Base-by-base conservation (phyloP, 495 filamentous ascomycete genomes). In the Echria macrotheca region DNA sequence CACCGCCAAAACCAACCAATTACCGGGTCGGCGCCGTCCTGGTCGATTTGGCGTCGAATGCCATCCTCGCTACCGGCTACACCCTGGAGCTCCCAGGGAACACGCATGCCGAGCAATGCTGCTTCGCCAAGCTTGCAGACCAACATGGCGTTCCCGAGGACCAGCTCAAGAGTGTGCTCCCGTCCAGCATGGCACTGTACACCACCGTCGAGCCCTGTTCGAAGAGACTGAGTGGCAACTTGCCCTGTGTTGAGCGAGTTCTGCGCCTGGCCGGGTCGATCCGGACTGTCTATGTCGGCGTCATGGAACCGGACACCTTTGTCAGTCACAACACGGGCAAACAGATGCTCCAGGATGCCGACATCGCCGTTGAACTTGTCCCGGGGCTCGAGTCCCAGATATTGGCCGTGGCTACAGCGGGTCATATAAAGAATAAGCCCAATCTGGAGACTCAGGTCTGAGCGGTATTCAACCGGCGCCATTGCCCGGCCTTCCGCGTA, bases 131-230 rank as follows among this genome's bases (percentile, higher is more conserved):
- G 65, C 76, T 84, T 21, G 76, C 82, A n/a, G 57, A 65, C 42
- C 57, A 65, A 39, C 57, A 68, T 41, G 64, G 53, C 32, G 65
- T 84, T 7, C 25, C 72, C 1, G 82, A 86, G 42, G 79, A 79
- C 17, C 54, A 69, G 10, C 70, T 90, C 10, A 66, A 57, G 12
- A 63, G 75, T 10, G 73, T 77, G 0, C 71, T 93, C 0, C 79
- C 82, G 0, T 48, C 62, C 12, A 60, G 65, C 18, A 71, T 85
- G 3, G 75, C 81, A 9, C 71, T 98, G 24, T 97, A 96, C 63
- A 95, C 94, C 1, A 96, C 90, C 0, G 86, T 98, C 72, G 93
- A 97, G 69, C 93, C 93, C 1, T 98, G 93, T 66, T 85, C 78
- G 32, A 77, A 85, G 53, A 72, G 93, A 39, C 65, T 93, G 23